Evolutionary conservation across 805 yeast species (phyloP).

Genomic region (Suhomyces canberraensis): DNA sequence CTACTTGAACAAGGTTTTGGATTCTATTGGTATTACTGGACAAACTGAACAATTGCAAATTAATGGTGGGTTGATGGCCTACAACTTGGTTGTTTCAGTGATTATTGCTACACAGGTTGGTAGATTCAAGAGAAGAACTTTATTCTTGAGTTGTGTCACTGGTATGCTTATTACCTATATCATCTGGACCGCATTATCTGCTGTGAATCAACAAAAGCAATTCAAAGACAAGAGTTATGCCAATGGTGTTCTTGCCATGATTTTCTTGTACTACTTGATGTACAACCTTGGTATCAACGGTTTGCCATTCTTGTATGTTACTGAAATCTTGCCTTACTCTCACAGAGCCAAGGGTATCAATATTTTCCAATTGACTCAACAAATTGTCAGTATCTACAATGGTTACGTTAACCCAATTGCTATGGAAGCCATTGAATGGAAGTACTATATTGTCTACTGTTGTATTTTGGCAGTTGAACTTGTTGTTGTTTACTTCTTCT

Average conservation of each 20-base stretch:
- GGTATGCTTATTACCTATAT: slow-evolving; percentile 38
- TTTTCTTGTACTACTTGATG: slow-evolving; percentile 43
- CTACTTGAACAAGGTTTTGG: slow-evolving; percentile 48
- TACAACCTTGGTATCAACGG: slow-evolving; percentile 46
- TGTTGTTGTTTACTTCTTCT: slow-evolving; percentile 27
- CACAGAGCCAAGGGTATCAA: slow-evolving; percentile 43
- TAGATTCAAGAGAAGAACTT: slow-evolving; percentile 32
- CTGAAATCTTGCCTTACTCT: slow-evolving; percentile 39
- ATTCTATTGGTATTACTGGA: slow-evolving; percentile 52
- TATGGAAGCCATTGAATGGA: slow-evolving; percentile 41
- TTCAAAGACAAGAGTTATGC: slow-evolving; percentile 40
- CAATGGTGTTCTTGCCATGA: slow-evolving; percentile 49
- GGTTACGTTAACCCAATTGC: slow-evolving; percentile 30
- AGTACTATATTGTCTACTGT: slow-evolving; percentile 42
- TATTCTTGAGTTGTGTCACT: slow-evolving; percentile 31
- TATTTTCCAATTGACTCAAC: slow-evolving; percentile 21
- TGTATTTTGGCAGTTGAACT: slow-evolving; percentile 28
- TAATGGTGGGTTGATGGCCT: slow-evolving; percentile 50
- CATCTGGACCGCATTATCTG: slow-evolving; percentile 45
- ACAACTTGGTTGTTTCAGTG: slow-evolving; percentile 36
- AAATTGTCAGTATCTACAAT: slow-evolving; percentile 19
- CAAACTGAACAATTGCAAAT: slow-evolving; percentile 43
- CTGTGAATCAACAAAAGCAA: slow-evolving; percentile 40
- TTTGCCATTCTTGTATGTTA: slow-evolving; percentile 43
- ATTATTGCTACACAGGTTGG: slow-evolving; percentile 17